Conservation (phyloP, 192 early-diverging fungal genomes). For the Rhizoclosmatium globosum region DNA sequence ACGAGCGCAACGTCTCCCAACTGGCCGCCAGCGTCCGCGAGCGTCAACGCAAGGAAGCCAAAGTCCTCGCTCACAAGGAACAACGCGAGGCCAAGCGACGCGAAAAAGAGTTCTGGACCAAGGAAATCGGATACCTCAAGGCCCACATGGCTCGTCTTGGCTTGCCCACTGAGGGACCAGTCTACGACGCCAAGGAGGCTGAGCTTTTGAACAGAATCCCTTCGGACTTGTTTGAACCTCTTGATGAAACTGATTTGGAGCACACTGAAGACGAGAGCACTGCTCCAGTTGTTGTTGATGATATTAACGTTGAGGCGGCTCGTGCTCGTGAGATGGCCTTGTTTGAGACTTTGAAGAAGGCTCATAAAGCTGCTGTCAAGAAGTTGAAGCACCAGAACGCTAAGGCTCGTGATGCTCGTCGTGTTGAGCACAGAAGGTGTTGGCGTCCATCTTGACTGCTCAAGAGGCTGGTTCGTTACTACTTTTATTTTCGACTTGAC, state of each 20-base stretch:
- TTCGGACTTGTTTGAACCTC: not conserved
- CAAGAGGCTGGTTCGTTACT: conserved; percentile 30
- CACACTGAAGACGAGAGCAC: not conserved
- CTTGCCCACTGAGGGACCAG: conserved; percentile 8
- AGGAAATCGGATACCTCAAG: conserved; percentile 21
- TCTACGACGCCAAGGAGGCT: conserved; percentile 6
- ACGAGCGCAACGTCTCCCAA: conserved; percentile 21
- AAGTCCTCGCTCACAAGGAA: conserved; percentile 13
- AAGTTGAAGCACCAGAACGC: conserved; percentile 33
- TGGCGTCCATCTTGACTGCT: conserved; percentile 22
- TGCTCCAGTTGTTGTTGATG: conserved; percentile 21
- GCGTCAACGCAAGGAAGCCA: conserved; percentile 25
- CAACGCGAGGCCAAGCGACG: conserved; percentile 26
- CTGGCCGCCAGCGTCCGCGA: conserved; percentile 17
- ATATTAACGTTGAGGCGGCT: conserved; percentile 28
- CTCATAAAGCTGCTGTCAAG: conserved; percentile 18
- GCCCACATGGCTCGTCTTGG: conserved; percentile 9
- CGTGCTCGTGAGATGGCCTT: conserved; percentile 28
- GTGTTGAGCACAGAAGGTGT: conserved; percentile 14
- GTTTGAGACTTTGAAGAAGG: conserved; percentile 34
- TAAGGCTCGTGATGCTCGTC: conserved; percentile 13
- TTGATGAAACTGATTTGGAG: conserved; percentile 27
- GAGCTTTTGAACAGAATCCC: conserved; percentile 32
- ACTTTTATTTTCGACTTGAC: not conserved
- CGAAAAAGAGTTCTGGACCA: conserved; percentile 34